A percentile compares a stretch with the other conserved stretches of the same genome.
These are phyloP conservation scores for Rhizophagus prolifer DNA, from an alignment of 192 early-diverging fungal genomes.

Conservation along the genomic window DNA sequence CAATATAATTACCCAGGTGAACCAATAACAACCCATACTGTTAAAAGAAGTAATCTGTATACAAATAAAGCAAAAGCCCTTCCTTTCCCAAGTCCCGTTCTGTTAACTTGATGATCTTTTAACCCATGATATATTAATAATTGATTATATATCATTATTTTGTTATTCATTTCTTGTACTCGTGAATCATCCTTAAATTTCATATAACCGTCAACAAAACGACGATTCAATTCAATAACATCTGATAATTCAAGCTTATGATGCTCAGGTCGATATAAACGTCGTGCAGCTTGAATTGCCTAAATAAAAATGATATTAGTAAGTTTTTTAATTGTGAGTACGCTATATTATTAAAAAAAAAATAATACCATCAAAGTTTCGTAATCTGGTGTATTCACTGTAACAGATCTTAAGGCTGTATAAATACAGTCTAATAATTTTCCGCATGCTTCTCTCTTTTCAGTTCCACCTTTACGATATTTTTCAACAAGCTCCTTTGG, in stretches of 20 bases:
- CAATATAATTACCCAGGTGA: slow-evolving; percentile 76
- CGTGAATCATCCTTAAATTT: slow-evolving; percentile 80
- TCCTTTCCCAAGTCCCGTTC: slow-evolving; percentile 64
- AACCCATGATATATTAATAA: slow-evolving; percentile 90
- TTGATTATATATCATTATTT: slow-evolving; percentile 84
- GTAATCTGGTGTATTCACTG: slow-evolving; percentile 90
- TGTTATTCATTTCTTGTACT: slow-evolving; percentile 72
- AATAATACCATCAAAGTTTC: slow-evolving; percentile 81
- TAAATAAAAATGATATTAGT: slow-evolving; percentile 24
- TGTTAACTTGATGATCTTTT: slow-evolving; percentile 93
- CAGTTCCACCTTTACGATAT: slow-evolving; percentile 77
- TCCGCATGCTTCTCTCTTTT: slow-evolving; percentile 81
- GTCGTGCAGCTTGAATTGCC: slow-evolving; percentile 90
- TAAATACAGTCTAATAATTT: slow-evolving; percentile 75
- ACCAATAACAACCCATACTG: slow-evolving; percentile 71
- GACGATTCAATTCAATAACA: slow-evolving; percentile 85
- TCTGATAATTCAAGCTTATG: slow-evolving; percentile 82
- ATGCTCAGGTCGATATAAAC: slow-evolving; percentile 87
- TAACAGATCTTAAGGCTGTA: slow-evolving; percentile 81
- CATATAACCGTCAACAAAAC: slow-evolving; percentile 82
- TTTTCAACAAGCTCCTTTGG: slow-evolving; percentile 73
- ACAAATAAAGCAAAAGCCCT: slow-evolving; percentile 66
- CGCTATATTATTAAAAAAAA: background rate
- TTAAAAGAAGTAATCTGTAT: slow-evolving; percentile 66
- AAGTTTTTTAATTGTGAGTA: too few species aligned